A percentile compares a stretch with the other conserved stretches of the same genome.
phyloP scores from a whole-genome alignment of 129 eudicot species.

The Scalesia atractyloides region DNA sequence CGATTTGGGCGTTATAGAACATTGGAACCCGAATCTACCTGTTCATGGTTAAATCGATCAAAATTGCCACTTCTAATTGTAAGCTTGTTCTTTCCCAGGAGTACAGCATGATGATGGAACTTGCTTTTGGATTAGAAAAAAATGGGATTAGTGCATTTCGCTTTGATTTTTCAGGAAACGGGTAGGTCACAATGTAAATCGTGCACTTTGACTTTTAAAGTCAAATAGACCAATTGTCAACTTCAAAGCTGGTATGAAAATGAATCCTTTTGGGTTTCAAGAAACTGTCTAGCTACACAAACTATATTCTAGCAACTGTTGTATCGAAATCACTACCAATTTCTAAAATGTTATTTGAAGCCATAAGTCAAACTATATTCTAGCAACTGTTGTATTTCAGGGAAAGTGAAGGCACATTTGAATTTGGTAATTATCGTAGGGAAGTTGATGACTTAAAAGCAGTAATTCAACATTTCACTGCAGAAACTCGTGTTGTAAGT shows the following conservation, averaged over 20 bases:
- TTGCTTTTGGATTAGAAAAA: conserved; percentile 8
- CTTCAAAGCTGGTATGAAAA: not conserved
- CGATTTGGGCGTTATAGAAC: not conserved
- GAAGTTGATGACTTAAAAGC: conserved; percentile 67
- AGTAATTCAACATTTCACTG: conserved; percentile 60
- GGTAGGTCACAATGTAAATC: conserved; percentile 44
- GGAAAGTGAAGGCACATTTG: conserved; percentile 84
- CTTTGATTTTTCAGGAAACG: conserved; percentile 88
- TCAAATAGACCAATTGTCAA: conserved; percentile 5
- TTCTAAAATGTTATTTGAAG: conserved; percentile 1
- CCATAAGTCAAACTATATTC: not conserved
- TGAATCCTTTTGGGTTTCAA: not conserved
- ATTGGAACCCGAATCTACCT: not conserved
- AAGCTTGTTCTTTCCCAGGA: conserved; percentile 16
- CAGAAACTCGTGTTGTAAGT: conserved; percentile 40
- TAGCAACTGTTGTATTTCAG: conserved; percentile 26
- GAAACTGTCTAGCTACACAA: too few species aligned
- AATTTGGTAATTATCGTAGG: conserved; percentile 61
- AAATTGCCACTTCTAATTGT: not conserved
- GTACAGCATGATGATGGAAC: conserved; percentile 8
- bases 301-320: too few species aligned
- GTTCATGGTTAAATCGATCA: not conserved
- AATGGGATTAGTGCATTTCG: conserved; percentile 44
- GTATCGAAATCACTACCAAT: not conserved
- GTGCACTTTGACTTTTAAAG: conserved; percentile 15